Conservation (phyloP, 2,329 filamentous ascomycete species). For the Graphium sp. region DNA sequence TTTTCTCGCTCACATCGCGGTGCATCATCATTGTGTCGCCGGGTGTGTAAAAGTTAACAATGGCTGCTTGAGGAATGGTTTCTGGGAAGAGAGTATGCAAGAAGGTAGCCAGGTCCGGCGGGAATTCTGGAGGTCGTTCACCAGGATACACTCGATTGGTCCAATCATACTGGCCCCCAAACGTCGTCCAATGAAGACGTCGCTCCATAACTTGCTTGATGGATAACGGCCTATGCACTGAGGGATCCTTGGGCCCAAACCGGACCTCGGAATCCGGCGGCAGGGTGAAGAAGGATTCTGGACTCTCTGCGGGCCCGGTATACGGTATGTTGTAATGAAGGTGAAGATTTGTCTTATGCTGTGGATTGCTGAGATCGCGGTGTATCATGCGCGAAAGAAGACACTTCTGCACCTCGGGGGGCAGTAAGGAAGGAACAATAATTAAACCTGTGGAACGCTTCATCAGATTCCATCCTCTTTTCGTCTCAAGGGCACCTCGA, state of each 20-base stretch:
- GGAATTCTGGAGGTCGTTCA: conserved; percentile 53
- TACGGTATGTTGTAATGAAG: conserved; percentile 62
- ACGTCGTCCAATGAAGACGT: conserved; percentile 82
- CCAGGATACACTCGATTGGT: conserved; percentile 67
- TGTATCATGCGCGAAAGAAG: conserved; percentile 64
- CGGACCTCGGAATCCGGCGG: conserved; percentile 30
- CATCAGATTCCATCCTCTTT: too few relatives aligned
- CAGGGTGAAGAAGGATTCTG: conserved; percentile 36
- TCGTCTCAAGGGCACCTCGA: conserved; percentile 1
- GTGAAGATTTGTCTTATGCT: conserved; percentile 81
- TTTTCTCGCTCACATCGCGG: conserved; percentile 80
- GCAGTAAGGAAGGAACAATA: conserved; percentile 59
- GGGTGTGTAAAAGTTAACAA: conserved; percentile 83
- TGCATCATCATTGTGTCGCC: conserved; percentile 87
- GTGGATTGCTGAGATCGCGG: conserved; percentile 52
- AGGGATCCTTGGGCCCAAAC: conserved; percentile 51
- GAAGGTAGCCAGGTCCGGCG: conserved; percentile 51
- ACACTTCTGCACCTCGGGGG: conserved; percentile 46
- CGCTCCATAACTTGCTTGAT: conserved; percentile 56
- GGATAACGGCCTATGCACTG: conserved; percentile 58
- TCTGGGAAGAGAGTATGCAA: conserved; percentile 57
- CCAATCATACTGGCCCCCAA: conserved; percentile 96
- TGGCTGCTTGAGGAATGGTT: conserved; percentile 73
- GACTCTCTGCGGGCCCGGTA: conserved; percentile 10
- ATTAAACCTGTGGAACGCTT: conserved; percentile 57